These are phyloP conservation scores for Buxus sempervirens DNA, from an alignment of 164 flowering plant genomes.

Conservation along the genomic window DNA sequence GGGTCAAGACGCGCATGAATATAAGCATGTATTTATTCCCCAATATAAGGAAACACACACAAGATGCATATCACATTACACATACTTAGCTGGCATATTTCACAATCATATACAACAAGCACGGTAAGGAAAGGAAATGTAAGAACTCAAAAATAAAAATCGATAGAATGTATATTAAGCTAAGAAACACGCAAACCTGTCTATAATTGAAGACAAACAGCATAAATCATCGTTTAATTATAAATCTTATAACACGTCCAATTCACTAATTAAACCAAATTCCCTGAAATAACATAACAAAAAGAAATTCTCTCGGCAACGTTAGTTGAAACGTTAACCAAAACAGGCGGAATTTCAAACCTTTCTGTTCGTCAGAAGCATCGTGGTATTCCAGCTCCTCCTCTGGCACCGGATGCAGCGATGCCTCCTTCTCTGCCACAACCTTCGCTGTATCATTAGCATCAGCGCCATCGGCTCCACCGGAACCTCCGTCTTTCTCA, in stretches of 20 bases:
- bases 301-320: too few relatives aligned
- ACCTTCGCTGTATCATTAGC: too few relatives aligned
- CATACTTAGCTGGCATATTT: too few relatives aligned
- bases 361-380: conserved; percentile 40
- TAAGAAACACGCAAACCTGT: background rate
- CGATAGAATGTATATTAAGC: background rate
- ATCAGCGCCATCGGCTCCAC: conserved; percentile 23
- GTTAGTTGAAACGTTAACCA: background rate
- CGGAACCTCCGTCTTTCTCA: conserved; percentile 30
- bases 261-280: background rate
- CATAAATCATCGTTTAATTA: too few relatives aligned
- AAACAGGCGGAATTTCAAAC: conserved; percentile 7
- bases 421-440: conserved; percentile 22
- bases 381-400: conserved; percentile 48
- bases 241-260: background rate
- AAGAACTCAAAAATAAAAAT: too few relatives aligned
- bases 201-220: background rate
- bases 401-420: conserved; percentile 38
- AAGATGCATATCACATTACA: background rate
- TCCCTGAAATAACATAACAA: background rate
- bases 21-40: too few relatives aligned
- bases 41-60: too few relatives aligned
- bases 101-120: too few relatives aligned
- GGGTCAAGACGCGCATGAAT: too few relatives aligned
- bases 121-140: too few relatives aligned